Percentiles rank a stretch among this genome's conserved stretches.
These are phyloP conservation scores for Reutealis trisperma DNA, from an alignment of 345 rosid genomes.

Conservation along the genomic window DNA sequence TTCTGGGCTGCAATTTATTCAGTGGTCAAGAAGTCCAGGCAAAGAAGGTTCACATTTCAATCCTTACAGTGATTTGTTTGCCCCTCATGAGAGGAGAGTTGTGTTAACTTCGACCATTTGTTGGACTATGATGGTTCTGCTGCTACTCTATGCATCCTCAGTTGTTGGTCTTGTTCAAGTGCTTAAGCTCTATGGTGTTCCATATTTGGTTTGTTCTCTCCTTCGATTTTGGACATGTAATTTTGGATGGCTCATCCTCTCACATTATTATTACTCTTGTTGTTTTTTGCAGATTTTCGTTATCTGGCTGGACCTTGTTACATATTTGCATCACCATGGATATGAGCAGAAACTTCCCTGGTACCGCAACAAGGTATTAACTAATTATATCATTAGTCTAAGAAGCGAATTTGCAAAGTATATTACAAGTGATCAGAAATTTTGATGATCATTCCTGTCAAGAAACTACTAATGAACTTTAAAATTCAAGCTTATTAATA, in stretches of 20 bases:
- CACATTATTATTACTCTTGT: too few species aligned
- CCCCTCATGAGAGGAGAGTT: slow-evolving; percentile 22
- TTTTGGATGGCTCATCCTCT: neutral
- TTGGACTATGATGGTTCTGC: slow-evolving; percentile 70
- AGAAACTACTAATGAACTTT: too few species aligned
- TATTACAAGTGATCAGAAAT: too few species aligned
- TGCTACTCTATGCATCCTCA: slow-evolving; percentile 42
- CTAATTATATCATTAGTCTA: too few species aligned
- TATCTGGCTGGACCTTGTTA: slow-evolving; percentile 83
- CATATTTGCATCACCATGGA: slow-evolving; percentile 91
- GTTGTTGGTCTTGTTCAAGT: slow-evolving; percentile 45
- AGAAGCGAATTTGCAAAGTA: neutral
- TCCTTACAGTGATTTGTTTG: slow-evolving; percentile 33
- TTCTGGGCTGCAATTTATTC: neutral
- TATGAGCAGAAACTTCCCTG: slow-evolving; percentile 81
- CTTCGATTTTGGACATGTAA: neutral
- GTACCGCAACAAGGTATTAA: slow-evolving; percentile 85
- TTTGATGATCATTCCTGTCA: neutral
- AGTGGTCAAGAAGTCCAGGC: slow-evolving; percentile 39
- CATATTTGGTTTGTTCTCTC: slow-evolving; percentile 53
- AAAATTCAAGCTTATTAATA: too few species aligned
- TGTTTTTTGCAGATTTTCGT: slow-evolving; percentile 53
- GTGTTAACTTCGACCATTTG: slow-evolving; percentile 47
- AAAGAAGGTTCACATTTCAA: slow-evolving; percentile 36
- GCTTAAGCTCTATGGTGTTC: slow-evolving; percentile 70